A percentile compares a stretch with the other conserved stretches of the same genome.
phyloP scores from a whole-genome alignment of 805 yeast species.

The Spathaspora passalidarum region DNA sequence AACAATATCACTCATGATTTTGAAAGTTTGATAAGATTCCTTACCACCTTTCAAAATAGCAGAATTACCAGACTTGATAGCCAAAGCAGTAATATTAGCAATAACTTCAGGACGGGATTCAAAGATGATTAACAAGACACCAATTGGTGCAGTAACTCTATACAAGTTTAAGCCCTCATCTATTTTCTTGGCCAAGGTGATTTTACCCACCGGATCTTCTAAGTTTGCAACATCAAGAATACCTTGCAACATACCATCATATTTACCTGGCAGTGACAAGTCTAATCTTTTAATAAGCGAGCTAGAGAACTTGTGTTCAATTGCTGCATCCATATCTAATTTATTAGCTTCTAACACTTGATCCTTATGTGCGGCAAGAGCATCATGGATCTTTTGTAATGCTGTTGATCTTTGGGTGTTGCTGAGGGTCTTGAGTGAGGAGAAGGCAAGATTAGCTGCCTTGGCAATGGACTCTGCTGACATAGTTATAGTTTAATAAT shows the following conservation, averaged over 20 bases:
- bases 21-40: conserved; percentile 83
- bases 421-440: conserved; percentile 72
- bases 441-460: conserved; percentile 79
- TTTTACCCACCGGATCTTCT: conserved; percentile 90
- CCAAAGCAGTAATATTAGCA: conserved; percentile 94
- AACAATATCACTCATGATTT: conserved; percentile 73
- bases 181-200: conserved; percentile 75
- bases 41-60: conserved; percentile 98
- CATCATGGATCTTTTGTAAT: conserved; percentile 68
- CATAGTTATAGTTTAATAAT: neutral
- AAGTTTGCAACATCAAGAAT: conserved; percentile 85
- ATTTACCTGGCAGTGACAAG: conserved; percentile 76
- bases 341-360: conserved; percentile 70
- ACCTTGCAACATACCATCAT: conserved; percentile 92
- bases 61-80: conserved; percentile 94
- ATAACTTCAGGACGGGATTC: conserved; percentile 98
- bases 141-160: conserved; percentile 90
- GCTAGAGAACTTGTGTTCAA: conserved; percentile 54
- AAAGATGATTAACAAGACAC: conserved; percentile 87
- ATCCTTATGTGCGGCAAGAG: conserved; percentile 55
- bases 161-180: conserved; percentile 87
- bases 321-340: conserved; percentile 71
- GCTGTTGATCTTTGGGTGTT: conserved; percentile 74
- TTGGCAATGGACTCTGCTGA: conserved; percentile 73
- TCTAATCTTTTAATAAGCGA: conserved; percentile 84